Evolutionary conservation across 345 rosid species (phyloP).

Genomic region (Acer negundo): DNA sequence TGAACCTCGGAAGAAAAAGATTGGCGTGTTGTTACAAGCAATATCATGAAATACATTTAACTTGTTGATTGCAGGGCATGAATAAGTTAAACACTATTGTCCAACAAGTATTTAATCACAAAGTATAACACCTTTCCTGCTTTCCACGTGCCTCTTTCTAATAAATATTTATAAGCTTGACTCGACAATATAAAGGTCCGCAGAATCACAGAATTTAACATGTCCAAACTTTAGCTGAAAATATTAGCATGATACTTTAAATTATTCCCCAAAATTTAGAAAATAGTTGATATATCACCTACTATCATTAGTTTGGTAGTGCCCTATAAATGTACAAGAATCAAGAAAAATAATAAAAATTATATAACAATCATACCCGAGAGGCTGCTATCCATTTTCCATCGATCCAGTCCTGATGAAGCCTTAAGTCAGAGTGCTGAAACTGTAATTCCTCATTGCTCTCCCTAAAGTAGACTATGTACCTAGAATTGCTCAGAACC

Average conservation of each 20-base stretch:
- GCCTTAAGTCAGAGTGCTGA: constrained; percentile 61
- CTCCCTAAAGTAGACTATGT: constrained; percentile 50
- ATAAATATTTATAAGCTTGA: background rate
- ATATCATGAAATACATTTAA: background rate
- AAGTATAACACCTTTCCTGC: background rate
- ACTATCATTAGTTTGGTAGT: background rate
- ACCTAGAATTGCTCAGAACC: constrained; percentile 50
- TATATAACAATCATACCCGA: constrained; percentile 33
- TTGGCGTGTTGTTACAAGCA: background rate
- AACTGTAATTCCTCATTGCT: constrained; percentile 55
- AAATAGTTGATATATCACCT: background rate
- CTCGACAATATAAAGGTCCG: too few species aligned
- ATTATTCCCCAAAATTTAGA: background rate
- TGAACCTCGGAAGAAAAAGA: background rate
- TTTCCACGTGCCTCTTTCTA: background rate
- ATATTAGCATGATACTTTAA: background rate
- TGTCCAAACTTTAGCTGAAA: background rate
- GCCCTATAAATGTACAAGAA: background rate
- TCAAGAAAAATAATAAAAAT: background rate
- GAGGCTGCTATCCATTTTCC: constrained; percentile 65
- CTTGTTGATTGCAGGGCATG: background rate
- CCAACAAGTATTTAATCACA: background rate
- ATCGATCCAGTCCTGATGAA: constrained; percentile 75
- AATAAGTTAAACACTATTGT: background rate
- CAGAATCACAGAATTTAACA: background rate